A percentile compares a stretch with the other conserved stretches of the same genome.
Evolutionary conservation across 2,329 filamentous ascomycete genomes (phyloP).

Genomic region (Penicillium sp.): DNA sequence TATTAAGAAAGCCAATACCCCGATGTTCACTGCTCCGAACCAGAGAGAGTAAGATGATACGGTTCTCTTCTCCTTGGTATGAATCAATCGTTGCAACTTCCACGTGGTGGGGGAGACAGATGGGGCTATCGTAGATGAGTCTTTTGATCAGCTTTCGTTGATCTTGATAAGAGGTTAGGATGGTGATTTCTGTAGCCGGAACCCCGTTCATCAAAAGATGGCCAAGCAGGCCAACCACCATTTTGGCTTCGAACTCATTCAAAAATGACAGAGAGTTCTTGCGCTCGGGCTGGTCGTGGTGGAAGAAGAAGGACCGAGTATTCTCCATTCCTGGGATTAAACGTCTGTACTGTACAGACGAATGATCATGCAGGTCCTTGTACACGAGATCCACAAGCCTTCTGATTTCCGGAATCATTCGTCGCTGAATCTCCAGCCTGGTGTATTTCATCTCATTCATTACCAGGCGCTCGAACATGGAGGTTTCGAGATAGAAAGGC

Average conservation of each 20-base stretch:
- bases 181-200: conserved; percentile 64
- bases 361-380: conserved; percentile 57
- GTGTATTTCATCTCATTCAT: conserved; percentile 64
- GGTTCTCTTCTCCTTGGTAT: conserved; percentile 90
- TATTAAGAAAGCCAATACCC: conserved; percentile 72
- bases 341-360: conserved; percentile 56
- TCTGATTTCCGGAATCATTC: conserved; percentile 71
- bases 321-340: conserved; percentile 65
- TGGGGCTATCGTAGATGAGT: conserved; percentile 45
- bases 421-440: conserved; percentile 68
- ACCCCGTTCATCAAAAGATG: conserved; percentile 73
- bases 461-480: conserved; percentile 80
- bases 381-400: conserved; percentile 65
- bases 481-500: conserved; percentile 70
- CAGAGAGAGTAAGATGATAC: conserved; percentile 76
- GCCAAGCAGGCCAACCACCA: conserved; percentile 71
- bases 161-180: conserved; percentile 86
- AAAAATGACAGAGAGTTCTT: conserved; percentile 66
- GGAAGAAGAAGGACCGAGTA: conserved; percentile 62
- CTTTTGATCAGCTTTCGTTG: conserved; percentile 67
- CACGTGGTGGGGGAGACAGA: conserved; percentile 29
- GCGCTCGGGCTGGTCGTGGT: conserved; percentile 66
- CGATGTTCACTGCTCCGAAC: conserved; percentile 66
- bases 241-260: conserved; percentile 72
- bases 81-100: conserved; percentile 82